Evolutionary conservation across 1,284 basidiomycete species (phyloP), one percentile per base, ranked within the genome.

Genomic region (Cryptococcus deneoformans): DNA sequence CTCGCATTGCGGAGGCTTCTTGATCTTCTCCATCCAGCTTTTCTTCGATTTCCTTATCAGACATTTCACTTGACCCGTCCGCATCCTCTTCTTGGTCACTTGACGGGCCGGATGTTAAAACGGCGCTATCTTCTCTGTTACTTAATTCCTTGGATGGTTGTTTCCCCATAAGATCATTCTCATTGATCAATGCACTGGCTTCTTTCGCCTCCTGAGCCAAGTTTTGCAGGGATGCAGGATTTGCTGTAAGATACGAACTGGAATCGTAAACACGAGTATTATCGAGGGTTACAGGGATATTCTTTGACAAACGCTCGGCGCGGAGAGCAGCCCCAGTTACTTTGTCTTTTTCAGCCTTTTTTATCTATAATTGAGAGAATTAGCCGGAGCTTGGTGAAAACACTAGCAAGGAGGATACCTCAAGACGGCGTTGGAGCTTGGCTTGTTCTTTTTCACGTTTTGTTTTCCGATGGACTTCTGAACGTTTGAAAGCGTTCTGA

Each of bases 201-300:
- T 68, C 69, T 5, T 66, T 69, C 0, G 73, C 73, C 14, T 66
- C 63, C 50, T 66, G 65, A 36, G 68, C 71, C 11, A 72, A 68
- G 12, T 69, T 72, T 34, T 65, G 64, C 20, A 73, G 62, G n/a
- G 70, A 71, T 37, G 77, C 72, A 24, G 88, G 87, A 70, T 87
- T 82, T 46, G 85, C 85, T 24, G 86, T 89, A 53, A 90, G 80
- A 69, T 88, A 87, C 42, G 89, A 90, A 6, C 62, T 69, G 3
- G 90, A 89, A 67, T 96, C 92, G 74, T 85, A 90, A 75, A 93
- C 87, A 60, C 94, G 86, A 52, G 87, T 90, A 75, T 97, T 98
- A 73, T 99, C 95, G 40, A 98, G 85, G 0, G 95, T 99, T 44
- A 85, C 83, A 0, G 95, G 92, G 20, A 94, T 82, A 80, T 97